Evolutionary conservation across 2,329 filamentous ascomycete species (phyloP).

Genomic region (Dactylella cylindrospora): DNA sequence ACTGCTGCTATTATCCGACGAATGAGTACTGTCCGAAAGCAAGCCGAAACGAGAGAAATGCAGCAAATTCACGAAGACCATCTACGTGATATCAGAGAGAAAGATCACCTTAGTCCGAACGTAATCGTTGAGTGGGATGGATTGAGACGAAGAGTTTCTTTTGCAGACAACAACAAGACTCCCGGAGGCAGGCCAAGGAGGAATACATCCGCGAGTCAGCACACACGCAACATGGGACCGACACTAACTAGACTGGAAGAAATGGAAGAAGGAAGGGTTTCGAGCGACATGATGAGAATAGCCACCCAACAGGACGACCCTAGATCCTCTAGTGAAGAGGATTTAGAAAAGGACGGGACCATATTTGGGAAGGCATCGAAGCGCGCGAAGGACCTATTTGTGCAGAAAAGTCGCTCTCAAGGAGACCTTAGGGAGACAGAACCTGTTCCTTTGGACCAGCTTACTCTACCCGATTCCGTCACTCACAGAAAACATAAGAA

Average conservation of each 20-base stretch:
- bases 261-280: constrained; percentile 42
- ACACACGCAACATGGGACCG: constrained; percentile 49
- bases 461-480: constrained; percentile 37
- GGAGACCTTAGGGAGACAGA: constrained; percentile 50
- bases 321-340: not conserved
- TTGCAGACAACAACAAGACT: constrained; percentile 27
- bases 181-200: constrained; percentile 54
- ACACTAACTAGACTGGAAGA: constrained; percentile 28
- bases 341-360: not conserved
- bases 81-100: constrained; percentile 67
- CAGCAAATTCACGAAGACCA: constrained; percentile 78
- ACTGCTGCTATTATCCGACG: constrained; percentile 82
- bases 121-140: constrained; percentile 83
- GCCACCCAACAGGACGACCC: constrained; percentile 49
- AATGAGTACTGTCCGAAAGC: constrained; percentile 72
- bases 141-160: constrained; percentile 65
- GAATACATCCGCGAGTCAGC: constrained; percentile 55
- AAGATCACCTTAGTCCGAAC: constrained; percentile 75
- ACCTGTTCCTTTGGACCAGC: constrained; percentile 50
- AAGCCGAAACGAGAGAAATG: constrained; percentile 77
- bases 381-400: not conserved
- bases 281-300: constrained; percentile 39
- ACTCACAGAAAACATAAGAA: constrained; percentile 9
- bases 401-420: constrained; percentile 21
- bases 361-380: constrained; percentile 49